Evolutionary conservation across 1,284 basidiomycete species (phyloP), one percentile per base, ranked within the genome.

Genomic region (Lignosus rhinocerotis): DNA sequence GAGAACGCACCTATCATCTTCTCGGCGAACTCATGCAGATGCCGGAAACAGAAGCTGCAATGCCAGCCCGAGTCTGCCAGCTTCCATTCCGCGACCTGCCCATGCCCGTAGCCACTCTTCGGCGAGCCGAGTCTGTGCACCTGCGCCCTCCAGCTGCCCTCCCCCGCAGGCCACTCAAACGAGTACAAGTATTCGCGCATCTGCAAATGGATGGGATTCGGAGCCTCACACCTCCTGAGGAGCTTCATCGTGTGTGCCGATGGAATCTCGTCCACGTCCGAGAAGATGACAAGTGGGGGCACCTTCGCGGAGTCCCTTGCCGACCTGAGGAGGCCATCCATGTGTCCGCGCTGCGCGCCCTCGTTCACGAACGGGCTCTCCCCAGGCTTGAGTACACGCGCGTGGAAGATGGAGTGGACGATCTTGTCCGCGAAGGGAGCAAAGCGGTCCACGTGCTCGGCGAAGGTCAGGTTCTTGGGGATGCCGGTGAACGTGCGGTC

Each of bases 241-340:
- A 91, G 78, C 19, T 73, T 65, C 9, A 88, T 69, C 14, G 88
- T 85, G 58, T 82, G 78, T 16, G 74, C 69, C 0, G 82, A 79
- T 4, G 87, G 83, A 51, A 90, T 80, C 71, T 90, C 88, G 70
- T 90, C 88, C 14, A 89, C 75, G 68, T 92, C 88, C 8, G 84
- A 82, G 78, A 87, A 84, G 58, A 90, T 69, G 33, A 90, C 79
- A 33, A 90, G 74, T 12, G 73, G 70, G 70, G 67, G n/a, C 69
- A 72, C 19, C 68, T 62, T 12, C 19, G 70, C 57, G 17, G 71
- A 62, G 38, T 60, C 59, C n/a, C 77, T 71, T 56, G 78, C 72
- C 31, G 64, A 61, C n/a, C 67, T 72, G 16, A 84, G 73, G 34
- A 82, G 70, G 6, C 61, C 60, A 11, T 80, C 79, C 81, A 83